These are phyloP conservation scores for Mycena maculata DNA, from an alignment of 768 basidiomycete genomes.

Conservation along the genomic window DNA sequence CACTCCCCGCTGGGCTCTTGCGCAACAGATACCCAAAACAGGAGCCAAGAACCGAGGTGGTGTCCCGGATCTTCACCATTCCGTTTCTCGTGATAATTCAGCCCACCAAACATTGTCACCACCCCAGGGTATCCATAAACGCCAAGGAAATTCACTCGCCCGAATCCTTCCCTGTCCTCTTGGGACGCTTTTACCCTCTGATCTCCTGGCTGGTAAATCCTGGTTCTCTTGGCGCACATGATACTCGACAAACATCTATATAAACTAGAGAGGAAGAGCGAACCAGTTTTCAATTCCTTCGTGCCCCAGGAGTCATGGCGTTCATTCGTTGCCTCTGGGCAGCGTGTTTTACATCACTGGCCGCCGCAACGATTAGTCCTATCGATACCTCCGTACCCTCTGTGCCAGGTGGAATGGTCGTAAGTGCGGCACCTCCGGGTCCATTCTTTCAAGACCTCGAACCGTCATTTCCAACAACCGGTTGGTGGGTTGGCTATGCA, in stretches of 20 bases:
- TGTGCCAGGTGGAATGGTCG: conserved; percentile 23
- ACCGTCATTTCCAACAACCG: conserved; percentile 49
- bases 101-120: neutral
- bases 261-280: neutral
- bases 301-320: conserved; percentile 11
- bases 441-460: conserved; percentile 49
- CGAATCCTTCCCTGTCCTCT: neutral
- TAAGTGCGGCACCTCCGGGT: conserved; percentile 38
- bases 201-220: too few species aligned
- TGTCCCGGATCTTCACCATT: conserved; percentile 9
- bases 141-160: neutral
- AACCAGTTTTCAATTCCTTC: neutral
- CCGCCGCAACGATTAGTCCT: conserved; percentile 25
- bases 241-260: conserved; percentile 1
- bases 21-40: neutral
- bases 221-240: conserved; percentile 5
- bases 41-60: neutral
- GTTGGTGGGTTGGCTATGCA: conserved; percentile 51
- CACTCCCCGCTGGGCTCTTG: conserved; percentile 2
- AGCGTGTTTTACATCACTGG: neutral
- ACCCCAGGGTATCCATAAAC: too few species aligned
- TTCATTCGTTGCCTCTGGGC: conserved; percentile 19
- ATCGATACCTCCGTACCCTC: conserved; percentile 27
- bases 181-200: neutral
- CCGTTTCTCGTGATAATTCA: neutral